Conservation (phyloP, 2,329 filamentous ascomycete species). For the Colletotrichum lupini region DNA sequence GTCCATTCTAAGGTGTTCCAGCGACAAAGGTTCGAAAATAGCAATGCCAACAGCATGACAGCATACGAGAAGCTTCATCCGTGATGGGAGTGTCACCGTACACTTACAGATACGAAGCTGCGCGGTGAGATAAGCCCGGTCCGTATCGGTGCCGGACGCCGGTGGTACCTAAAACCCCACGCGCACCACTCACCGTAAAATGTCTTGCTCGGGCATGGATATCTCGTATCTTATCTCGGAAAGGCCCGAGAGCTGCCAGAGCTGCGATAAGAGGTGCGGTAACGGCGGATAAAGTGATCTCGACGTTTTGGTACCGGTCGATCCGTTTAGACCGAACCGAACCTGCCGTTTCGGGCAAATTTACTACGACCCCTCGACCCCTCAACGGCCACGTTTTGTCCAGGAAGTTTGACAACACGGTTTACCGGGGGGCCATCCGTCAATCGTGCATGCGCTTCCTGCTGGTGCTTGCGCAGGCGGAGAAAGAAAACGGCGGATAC, state of each 20-base stretch:
- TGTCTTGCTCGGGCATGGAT: background rate
- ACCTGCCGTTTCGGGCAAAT: slow-evolving; percentile 6
- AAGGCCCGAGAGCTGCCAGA: background rate
- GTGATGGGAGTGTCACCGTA: background rate
- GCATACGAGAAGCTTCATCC: slow-evolving; percentile 12
- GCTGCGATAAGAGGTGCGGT: slow-evolving; percentile 2
- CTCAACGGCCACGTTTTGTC: background rate
- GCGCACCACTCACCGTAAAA: background rate
- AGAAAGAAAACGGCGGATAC: background rate
- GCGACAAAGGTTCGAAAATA: slow-evolving; percentile 16
- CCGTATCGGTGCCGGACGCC: background rate
- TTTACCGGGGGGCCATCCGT: background rate
- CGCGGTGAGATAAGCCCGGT: slow-evolving; percentile 2
- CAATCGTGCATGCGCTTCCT: background rate
- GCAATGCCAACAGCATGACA: slow-evolving; percentile 17
- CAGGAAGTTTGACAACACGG: background rate
- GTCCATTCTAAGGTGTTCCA: background rate
- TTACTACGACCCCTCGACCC: background rate
- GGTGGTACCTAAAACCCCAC: background rate
- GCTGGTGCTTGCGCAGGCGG: background rate
- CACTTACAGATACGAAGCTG: slow-evolving; percentile 3
- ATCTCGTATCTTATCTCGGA: slow-evolving; percentile 2
- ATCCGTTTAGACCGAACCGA: background rate
- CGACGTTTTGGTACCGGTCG: background rate
- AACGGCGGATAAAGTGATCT: background rate